Conservation (phyloP, 2,329 filamentous ascomycete genomes). For the Capronia epimyces region DNA sequence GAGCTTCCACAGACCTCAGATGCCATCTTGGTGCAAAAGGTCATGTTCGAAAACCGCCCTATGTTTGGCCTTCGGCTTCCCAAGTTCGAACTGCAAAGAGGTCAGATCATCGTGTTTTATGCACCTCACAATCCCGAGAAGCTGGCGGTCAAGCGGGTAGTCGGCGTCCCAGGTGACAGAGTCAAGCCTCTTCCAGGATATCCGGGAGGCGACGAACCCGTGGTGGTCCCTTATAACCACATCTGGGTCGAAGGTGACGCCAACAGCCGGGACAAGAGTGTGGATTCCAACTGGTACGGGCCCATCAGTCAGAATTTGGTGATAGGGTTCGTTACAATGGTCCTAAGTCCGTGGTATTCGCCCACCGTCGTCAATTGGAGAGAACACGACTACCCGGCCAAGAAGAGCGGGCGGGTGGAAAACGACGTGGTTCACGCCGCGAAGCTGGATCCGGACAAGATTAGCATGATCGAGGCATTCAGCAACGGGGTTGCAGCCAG, state of each 20-base stretch:
- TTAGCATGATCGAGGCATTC: slow-evolving; percentile 9
- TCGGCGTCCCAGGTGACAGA: slow-evolving; percentile 73
- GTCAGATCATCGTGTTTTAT: slow-evolving; percentile 67
- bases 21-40: slow-evolving; percentile 34
- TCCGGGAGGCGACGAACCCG: slow-evolving; percentile 41
- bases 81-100: slow-evolving; percentile 56
- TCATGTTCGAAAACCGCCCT: slow-evolving; percentile 33
- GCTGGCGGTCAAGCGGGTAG: slow-evolving; percentile 72
- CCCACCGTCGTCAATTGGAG: slow-evolving; percentile 47
- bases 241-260: slow-evolving; percentile 95
- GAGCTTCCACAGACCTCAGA: slow-evolving; percentile 37
- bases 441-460: slow-evolving; percentile 20
- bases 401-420: slow-evolving; percentile 26
- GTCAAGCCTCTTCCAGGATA: slow-evolving; percentile 62
- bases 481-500: slow-evolving; percentile 10
- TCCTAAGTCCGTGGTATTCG: slow-evolving; percentile 58
- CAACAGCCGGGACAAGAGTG: slow-evolving; percentile 57
- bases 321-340: slow-evolving; percentile 65
- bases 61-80: slow-evolving; percentile 43
- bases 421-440: slow-evolving; percentile 24
- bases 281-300: slow-evolving; percentile 88
- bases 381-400: slow-evolving; percentile 36
- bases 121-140: slow-evolving; percentile 29
- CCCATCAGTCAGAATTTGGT: slow-evolving; percentile 72
- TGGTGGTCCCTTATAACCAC: slow-evolving; percentile 73